Base-by-base conservation (phyloP, 129 eudicot species). In the Flaveria bidentis region DNA sequence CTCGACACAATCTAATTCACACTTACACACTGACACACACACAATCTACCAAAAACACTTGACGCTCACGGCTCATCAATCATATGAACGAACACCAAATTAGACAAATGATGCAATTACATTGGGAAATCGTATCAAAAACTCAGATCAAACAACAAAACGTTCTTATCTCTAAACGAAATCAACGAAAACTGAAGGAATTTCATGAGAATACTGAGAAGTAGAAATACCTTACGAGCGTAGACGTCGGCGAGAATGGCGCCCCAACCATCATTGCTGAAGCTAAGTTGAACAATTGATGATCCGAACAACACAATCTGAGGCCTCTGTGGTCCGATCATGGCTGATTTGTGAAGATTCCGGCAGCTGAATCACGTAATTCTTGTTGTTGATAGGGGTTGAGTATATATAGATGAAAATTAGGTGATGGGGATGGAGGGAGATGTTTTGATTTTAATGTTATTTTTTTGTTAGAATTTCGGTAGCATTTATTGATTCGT, bases 231-330 rank as follows among this genome's bases (percentile, higher is more conserved):
- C 85, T 93, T 93, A 49, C 98, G 98, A 67, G 98, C 73, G 79
- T 93, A 93, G 78, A 93, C 68, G 30, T 93, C 98, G 50, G 98
- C 80, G 69, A 93, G 97, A 78, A 72, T 87, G 73, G 98, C 83
- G 16, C 96, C 98, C 98, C 98, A 93, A 71, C 98, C 97, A 60
- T 88, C 93, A 83, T 93, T 87, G 82, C 96, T 84, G 88, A 83
- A 91, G 73, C 98, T 90, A 55, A 88, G 83, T 84, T 93, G 98
- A 69, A 93, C 98, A 4, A 93, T 91, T 9, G 98, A 93, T 16
- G 98, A 93, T 84, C 98, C 98, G 68, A 93, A 93, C 22, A 93
- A 58, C 55, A 93, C 97, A 22, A 93, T 82, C 83, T 88, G 89
- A 0, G 97, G 97, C 85, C 98, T 82, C 53, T 67, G 50, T 28